Percentiles rank a stretch among this genome's conserved stretches.
These are phyloP conservation scores for Fragilariopsis cylindrus DNA, from an alignment of 108 stramenopile species.

Conservation along the genomic window DNA sequence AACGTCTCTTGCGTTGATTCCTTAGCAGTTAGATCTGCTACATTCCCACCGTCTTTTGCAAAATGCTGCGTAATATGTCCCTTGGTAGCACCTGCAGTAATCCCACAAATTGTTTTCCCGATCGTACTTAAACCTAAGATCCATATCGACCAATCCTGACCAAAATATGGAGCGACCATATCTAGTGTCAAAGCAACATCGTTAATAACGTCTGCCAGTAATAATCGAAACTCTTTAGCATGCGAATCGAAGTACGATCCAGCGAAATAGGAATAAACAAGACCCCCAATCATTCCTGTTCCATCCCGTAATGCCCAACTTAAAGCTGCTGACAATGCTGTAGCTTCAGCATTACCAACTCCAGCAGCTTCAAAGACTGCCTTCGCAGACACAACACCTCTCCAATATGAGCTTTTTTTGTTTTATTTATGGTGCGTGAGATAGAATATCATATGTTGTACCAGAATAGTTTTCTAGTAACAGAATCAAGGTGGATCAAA, in stretches of 20 bases:
- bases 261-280: constrained; percentile 83
- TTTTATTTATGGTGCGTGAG: too few relatives aligned
- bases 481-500: too few relatives aligned
- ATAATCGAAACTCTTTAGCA: constrained; percentile 93
- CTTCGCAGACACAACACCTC: constrained; percentile 84
- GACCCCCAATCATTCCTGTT: constrained; percentile 87
- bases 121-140: constrained; percentile 69
- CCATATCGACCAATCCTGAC: constrained; percentile 27
- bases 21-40: constrained; percentile 93
- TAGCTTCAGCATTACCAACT: constrained; percentile 84
- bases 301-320: constrained; percentile 90
- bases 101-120: constrained; percentile 90
- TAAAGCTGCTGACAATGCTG: constrained; percentile 79
- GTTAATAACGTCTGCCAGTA: constrained; percentile 91
- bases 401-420: constrained; percentile 63
- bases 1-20: constrained; percentile 95
- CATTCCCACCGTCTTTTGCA: constrained; percentile 70
- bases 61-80: constrained; percentile 87
- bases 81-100: constrained; percentile 86
- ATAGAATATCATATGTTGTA: too few relatives aligned
- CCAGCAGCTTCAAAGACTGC: constrained; percentile 88
- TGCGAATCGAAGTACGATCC: constrained; percentile 79
- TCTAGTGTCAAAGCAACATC: constrained; percentile 89
- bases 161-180: constrained; percentile 72
- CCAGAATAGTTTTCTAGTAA: too few relatives aligned